These are phyloP conservation scores for Populus euphratica DNA, from an alignment of 345 rosid genomes.

Conservation along the genomic window DNA sequence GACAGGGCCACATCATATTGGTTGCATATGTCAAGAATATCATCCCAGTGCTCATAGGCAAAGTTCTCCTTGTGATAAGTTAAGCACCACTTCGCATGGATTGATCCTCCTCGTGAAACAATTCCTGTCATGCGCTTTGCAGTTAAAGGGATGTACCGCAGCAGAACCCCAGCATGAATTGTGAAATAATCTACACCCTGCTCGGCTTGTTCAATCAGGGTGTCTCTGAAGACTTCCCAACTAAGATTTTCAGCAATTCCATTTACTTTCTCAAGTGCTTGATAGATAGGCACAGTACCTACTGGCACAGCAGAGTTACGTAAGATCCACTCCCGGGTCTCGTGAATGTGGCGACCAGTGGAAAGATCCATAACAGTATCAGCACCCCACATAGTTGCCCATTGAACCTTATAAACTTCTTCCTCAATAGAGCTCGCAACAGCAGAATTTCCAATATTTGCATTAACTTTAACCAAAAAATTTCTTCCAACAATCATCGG, in stretches of 20 bases:
- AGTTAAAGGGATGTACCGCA: conserved; percentile 88
- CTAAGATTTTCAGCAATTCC: conserved; percentile 90
- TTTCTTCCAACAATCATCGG: conserved; percentile 96
- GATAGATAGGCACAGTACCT: conserved; percentile 95
- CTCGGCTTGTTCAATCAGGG: conserved; percentile 93
- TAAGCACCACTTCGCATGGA: conserved; percentile 98
- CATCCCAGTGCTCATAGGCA: conserved; percentile 99
- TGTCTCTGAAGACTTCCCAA: conserved; percentile 92
- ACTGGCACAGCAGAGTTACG: conserved; percentile 96
- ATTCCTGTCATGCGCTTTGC: conserved; percentile 97
- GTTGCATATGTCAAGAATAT: conserved; percentile 88
- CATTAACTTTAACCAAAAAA: conserved; percentile 94
- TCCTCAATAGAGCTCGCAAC: conserved; percentile 97
- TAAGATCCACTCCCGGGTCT: conserved; percentile 94
- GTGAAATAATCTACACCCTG: conserved; percentile 99
- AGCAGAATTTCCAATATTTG: conserved; percentile 94
- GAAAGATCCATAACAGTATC: conserved; percentile 99
- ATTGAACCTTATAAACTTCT: conserved; percentile 97
- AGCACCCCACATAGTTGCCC: conserved; percentile 99
- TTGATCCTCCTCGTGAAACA: conserved; percentile 94
- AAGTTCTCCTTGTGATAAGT: conserved; percentile 95
- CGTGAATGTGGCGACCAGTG: conserved; percentile 96
- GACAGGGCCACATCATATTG: conserved; percentile 94
- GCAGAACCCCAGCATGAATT: conserved; percentile 89
- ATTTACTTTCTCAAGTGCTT: conserved; percentile 93